These are phyloP conservation scores for Ceratocystis ficicola DNA, from an alignment of 2,329 filamentous ascomycete species.

Conservation along the genomic window DNA sequence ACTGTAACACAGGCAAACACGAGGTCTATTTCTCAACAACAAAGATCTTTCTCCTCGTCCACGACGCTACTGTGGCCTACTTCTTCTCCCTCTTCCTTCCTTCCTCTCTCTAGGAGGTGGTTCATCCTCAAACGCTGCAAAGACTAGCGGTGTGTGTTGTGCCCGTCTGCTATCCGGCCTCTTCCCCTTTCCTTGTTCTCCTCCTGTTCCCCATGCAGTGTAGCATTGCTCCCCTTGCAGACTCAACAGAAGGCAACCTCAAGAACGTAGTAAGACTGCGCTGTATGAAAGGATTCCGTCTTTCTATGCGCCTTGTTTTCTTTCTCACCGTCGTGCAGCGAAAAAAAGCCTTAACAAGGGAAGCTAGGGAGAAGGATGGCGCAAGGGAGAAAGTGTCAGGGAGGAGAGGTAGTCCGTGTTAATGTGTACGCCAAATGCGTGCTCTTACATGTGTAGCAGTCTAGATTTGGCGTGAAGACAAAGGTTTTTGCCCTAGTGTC, in stretches of 20 bases:
- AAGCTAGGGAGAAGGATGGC: no score
- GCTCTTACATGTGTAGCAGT: no score
- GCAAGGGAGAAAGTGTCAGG: no score
- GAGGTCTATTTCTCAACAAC: not conserved
- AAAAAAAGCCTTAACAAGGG: no score
- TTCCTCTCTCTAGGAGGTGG: not conserved
- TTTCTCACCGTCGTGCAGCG: no score
- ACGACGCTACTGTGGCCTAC: not conserved
- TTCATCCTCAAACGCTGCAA: not conserved
- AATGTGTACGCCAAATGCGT: no score
- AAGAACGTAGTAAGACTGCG: no score
- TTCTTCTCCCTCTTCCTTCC: not conserved
- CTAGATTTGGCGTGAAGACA: no score
- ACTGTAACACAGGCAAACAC: not conserved
- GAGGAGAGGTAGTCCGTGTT: no score
- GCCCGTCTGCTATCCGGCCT: not conserved
- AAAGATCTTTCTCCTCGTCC: not conserved
- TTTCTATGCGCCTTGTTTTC: no score
- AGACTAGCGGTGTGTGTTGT: not conserved
- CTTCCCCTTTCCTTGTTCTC: not conserved
- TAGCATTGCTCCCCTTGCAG: not conserved
- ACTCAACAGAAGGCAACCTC: not conserved
- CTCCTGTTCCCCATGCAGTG: not conserved
- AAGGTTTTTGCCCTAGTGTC: no score
- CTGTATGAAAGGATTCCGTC: no score